Evolutionary conservation across 768 basidiomycete species (phyloP).

Genomic region (Suillus subalutaceus): DNA sequence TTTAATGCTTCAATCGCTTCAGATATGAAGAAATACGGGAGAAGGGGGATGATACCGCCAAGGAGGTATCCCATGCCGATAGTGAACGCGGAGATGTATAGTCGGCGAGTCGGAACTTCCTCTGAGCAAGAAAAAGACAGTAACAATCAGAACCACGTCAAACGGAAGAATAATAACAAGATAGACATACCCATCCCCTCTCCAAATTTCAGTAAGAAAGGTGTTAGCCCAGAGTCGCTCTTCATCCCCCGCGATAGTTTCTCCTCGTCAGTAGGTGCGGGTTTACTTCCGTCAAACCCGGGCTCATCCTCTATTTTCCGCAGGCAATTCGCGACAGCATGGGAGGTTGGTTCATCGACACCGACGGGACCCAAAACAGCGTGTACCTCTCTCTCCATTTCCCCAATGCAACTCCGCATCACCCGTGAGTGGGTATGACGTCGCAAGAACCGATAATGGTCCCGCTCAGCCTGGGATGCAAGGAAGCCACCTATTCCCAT

Average conservation of each 20-base stretch:
- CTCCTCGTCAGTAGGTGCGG: conserved; percentile 52
- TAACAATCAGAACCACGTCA: not conserved
- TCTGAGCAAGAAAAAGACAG: conserved; percentile 46
- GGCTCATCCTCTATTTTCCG: conserved; percentile 63
- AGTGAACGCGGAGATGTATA: conserved; percentile 91
- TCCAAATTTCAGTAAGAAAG: no score
- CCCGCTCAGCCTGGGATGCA: conserved; percentile 94
- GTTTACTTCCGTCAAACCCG: conserved; percentile 16
- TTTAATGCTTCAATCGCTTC: conserved; percentile 68
- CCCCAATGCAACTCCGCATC: conserved; percentile 83
- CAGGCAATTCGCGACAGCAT: conserved; percentile 76
- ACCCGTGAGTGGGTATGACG: conserved; percentile 80
- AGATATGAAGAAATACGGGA: conserved; percentile 90
- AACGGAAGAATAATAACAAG: not conserved
- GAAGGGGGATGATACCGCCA: conserved; percentile 90
- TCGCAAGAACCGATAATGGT: conserved; percentile 85
- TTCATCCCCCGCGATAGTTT: conserved; percentile 63
- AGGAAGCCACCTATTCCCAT: conserved; percentile 99
- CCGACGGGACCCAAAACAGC: conserved; percentile 88
- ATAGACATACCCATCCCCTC: conserved; percentile 56
- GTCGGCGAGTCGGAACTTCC: conserved; percentile 82
- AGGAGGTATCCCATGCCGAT: conserved; percentile 94
- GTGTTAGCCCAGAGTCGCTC: conserved; percentile 67
- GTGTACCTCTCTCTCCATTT: conserved; percentile 95
- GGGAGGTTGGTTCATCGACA: conserved; percentile 80